Percentiles rank a stretch among this genome's conserved stretches.
Evolutionary conservation across 306 rosid genomes (phyloP).

Genomic region (Gillenia trifoliata): DNA sequence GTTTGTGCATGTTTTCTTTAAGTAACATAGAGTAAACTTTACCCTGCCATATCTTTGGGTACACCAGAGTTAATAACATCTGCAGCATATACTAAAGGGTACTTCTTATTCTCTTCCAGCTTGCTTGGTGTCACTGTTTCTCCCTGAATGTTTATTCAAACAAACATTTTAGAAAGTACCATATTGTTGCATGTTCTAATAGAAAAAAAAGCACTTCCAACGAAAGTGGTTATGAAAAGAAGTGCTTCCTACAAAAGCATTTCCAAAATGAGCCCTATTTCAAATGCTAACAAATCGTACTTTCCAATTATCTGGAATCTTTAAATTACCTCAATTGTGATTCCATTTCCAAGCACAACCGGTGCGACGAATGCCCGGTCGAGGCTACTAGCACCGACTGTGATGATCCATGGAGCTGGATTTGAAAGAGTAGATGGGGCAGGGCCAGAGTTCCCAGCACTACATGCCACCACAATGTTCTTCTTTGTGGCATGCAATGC

Average conservation of each 20-base stretch:
- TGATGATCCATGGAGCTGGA: constrained; percentile 83
- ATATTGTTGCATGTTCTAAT: too few species aligned
- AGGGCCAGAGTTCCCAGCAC: constrained; percentile 89
- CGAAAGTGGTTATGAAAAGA: too few species aligned
- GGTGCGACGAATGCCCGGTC: constrained; percentile 68
- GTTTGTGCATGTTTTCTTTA: too few species aligned
- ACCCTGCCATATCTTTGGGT: constrained; percentile 35
- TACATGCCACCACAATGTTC: constrained; percentile 72
- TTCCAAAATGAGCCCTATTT: too few species aligned
- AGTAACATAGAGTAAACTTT: not conserved
- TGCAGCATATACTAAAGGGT: constrained; percentile 56
- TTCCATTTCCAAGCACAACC: constrained; percentile 46
- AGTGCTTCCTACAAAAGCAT: too few species aligned
- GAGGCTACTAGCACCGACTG: constrained; percentile 77
- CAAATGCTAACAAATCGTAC: too few species aligned
- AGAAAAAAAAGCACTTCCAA: too few species aligned
- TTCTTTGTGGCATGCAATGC: constrained; percentile 63
- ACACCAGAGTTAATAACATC: constrained; percentile 41
- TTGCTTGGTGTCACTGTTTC: constrained; percentile 60
- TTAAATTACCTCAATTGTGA: constrained; percentile 43
- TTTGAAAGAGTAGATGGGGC: constrained; percentile 49
- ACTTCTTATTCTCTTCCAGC: constrained; percentile 30
- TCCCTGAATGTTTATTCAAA: constrained; percentile 44
- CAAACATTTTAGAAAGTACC: not conserved
- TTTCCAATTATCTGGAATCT: not conserved